Evolutionary conservation across 176 grass and related monocot genomes (phyloP).

Genomic region (Dendrocalamus sinicus): DNA sequence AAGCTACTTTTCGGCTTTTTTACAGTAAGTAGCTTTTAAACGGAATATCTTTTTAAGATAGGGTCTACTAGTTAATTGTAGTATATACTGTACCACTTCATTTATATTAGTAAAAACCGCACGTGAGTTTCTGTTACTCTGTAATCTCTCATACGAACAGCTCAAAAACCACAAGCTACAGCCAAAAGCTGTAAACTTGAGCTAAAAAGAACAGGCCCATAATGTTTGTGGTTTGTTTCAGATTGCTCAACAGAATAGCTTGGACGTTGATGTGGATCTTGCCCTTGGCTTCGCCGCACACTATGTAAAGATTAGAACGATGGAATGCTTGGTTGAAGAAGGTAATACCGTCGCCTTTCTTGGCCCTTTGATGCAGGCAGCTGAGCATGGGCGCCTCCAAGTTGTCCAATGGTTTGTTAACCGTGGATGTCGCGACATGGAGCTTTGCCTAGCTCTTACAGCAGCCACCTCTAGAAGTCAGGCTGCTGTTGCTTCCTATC

Average conservation of each 20-base stretch:
- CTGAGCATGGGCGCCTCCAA: conserved; percentile 76
- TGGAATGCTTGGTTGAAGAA: conserved; percentile 89
- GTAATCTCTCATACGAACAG: no score
- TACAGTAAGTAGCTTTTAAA: no score
- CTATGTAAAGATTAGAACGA: conserved; percentile 83
- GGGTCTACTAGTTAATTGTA: no score
- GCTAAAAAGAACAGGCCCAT: no score
- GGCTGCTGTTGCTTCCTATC: conserved; percentile 65
- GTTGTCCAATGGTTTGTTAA: conserved; percentile 90
- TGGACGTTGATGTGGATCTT: conserved; percentile 97
- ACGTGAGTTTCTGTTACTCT: no score
- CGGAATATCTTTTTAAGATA: no score
- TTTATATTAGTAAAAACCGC: no score
- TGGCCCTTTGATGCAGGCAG: conserved; percentile 89
- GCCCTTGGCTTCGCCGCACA: conserved; percentile 90
- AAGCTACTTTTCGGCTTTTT: no score
- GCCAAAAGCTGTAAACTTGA: no score
- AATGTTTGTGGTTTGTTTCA: conserved; percentile 46
- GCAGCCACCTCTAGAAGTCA: conserved; percentile 82
- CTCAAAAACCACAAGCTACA: no score
- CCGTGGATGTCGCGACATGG: conserved; percentile 90
- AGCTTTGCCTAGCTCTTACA: conserved; percentile 89
- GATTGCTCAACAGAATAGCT: conserved; percentile 93
- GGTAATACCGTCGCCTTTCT: conserved; percentile 77
- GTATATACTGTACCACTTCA: no score